Base-by-base conservation (phyloP, 225 moss, liverwort and hornwort species). In the Asterella californica region DNA sequence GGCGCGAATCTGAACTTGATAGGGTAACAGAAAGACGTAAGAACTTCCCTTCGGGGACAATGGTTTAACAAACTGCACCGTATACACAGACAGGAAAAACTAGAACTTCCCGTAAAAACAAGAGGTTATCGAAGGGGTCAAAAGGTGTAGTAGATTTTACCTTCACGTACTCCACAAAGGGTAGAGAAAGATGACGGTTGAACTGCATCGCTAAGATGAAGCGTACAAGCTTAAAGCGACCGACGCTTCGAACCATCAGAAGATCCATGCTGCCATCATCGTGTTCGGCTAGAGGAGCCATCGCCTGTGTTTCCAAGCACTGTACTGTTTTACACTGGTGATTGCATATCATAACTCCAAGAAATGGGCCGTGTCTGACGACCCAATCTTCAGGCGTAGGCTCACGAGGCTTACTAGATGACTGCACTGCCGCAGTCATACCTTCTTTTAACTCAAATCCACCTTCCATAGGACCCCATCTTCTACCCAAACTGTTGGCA, bases 311-410 rank as follows among this genome's bases (percentile, higher is more conserved):
- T 78, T 89, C 81, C 89, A 86, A 29, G 63, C 91, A 91, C 65
- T 91, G 91, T 14, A 91, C 91, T 42, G 91, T 89, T 80, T 91
- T 91, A 79, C 88, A 89, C 78, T 89, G 83, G 78, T 91, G 91
- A 55, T 91, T 91, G 81, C 91, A 91, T 79, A 91, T 89, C 84
- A 91, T 91, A 37, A 91, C 89, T 47, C 91, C 91, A 75, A 91
- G 81, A 86, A 89, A 91, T 18, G 89, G 85, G 36, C 89, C 91
- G 63, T 84, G 84, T 65, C 89, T 89, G n/a, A 84, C 81, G 30
- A 86, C 88, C 91, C 91, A 91, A 77, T 89, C 88, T 36, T 91
- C 91, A 66, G 80, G 79, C 5, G 52, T 34, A 30, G 84, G 76
- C n/a, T 87, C 87, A 49, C 45, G 61, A 21, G 82, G 79, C 37